Percentiles rank a stretch among this genome's conserved stretches.
phyloP scores from a whole-genome alignment of 208 protist species.

The Trypanosoma scelopori region DNA sequence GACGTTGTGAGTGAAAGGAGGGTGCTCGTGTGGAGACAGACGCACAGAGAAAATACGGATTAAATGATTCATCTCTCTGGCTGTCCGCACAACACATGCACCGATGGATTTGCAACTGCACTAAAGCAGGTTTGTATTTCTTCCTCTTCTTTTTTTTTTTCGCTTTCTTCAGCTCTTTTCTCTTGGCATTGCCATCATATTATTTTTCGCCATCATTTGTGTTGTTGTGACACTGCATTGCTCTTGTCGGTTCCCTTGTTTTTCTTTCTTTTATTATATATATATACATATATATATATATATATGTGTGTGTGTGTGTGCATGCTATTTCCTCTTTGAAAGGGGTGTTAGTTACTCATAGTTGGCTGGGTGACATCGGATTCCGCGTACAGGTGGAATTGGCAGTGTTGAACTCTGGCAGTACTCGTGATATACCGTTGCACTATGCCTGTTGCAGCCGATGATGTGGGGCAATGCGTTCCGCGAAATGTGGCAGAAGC shows the following conservation, averaged over 20 bases:
- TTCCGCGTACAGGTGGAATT: too few species aligned
- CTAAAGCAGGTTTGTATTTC: neutral
- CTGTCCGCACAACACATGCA: too few species aligned
- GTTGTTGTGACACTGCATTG: neutral
- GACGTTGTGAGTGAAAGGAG: neutral
- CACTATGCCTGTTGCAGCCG: neutral
- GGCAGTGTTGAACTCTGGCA: too few species aligned
- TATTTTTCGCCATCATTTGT: too few species aligned
- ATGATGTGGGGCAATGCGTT: neutral
- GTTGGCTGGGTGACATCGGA: too few species aligned
- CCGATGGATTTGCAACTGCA: too few species aligned
- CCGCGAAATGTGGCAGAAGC: neutral
- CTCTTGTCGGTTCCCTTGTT: conserved; percentile 1
- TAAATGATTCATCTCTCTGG: too few species aligned
- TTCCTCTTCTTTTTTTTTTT: conserved; percentile 3
- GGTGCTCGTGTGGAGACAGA: neutral
- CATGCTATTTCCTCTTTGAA: neutral
- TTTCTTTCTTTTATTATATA: conserved; percentile 7
- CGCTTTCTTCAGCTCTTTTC: conserved; percentile 3
- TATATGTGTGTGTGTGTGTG: neutral
- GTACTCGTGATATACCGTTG: too few species aligned
- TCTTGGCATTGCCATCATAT: neutral
- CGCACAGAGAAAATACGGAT: neutral
- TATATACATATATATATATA: conserved; percentile 14
- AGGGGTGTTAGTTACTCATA: neutral